Percentiles rank a stretch among this genome's conserved stretches.
Conservation (phyloP, 495 filamentous ascomycete genomes). For the Penicillium mononematosum region DNA sequence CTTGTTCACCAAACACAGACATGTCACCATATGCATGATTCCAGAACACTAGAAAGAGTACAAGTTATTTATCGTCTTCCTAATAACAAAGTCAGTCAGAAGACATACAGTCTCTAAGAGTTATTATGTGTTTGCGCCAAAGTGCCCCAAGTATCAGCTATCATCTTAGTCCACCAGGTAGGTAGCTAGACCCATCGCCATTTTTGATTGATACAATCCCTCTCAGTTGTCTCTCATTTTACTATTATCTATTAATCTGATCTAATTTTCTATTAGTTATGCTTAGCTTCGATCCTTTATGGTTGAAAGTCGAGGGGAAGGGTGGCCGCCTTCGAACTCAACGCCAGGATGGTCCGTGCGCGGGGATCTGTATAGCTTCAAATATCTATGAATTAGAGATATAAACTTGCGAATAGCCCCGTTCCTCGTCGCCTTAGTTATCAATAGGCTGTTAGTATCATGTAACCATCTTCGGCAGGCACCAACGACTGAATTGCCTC, state of each 20-base stretch:
- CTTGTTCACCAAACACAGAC: not conserved
- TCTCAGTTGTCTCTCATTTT: not conserved
- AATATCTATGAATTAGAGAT: not conserved
- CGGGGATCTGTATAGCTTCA: not conserved
- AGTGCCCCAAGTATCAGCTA: not conserved
- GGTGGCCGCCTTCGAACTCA: not conserved
- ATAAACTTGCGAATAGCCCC: not conserved
- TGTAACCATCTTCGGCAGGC: not conserved
- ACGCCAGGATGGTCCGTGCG: slow-evolving; percentile 2
- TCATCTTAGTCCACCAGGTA: not conserved
- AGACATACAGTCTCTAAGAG: not conserved
- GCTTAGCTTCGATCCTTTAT: not conserved
- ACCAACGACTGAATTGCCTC: not conserved
- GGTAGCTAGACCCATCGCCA: not conserved
- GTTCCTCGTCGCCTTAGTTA: not conserved
- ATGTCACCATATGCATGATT: not conserved
- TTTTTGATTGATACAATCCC: not conserved
- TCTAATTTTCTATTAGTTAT: not conserved
- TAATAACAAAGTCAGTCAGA: not conserved
- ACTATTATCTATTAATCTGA: not conserved
- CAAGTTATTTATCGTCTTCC: not conserved
- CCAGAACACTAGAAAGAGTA: not conserved
- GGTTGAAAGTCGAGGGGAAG: not conserved
- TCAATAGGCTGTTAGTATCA: not conserved
- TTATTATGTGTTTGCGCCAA: not conserved